These are phyloP conservation scores for Hyaloscypha hepaticicola DNA, from an alignment of 495 filamentous ascomycete genomes.

Conservation along the genomic window DNA sequence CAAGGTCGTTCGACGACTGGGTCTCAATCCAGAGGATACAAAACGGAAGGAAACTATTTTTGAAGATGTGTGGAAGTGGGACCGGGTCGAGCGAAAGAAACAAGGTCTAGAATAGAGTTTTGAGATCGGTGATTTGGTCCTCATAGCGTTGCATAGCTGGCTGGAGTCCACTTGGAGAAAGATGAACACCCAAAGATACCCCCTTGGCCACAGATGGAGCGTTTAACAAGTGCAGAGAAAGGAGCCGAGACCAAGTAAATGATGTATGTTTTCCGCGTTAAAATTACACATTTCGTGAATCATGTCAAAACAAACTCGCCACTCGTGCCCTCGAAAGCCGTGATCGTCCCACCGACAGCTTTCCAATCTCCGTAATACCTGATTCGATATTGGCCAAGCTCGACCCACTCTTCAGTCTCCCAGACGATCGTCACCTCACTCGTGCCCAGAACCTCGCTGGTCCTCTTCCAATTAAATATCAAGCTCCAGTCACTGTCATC, in stretches of 20 bases:
- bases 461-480: constrained; percentile 78
- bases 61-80: constrained; percentile 66
- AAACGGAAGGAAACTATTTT: constrained; percentile 65
- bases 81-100: constrained; percentile 25
- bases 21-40: constrained; percentile 64
- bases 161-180: background rate
- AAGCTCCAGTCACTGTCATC: constrained; percentile 79
- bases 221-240: background rate
- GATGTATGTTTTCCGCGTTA: background rate
- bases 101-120: constrained; percentile 2
- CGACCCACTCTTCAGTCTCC: constrained; percentile 64
- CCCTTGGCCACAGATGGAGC: background rate
- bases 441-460: constrained; percentile 65
- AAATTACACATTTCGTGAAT: constrained; percentile 1
- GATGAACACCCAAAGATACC: background rate
- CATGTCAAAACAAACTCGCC: constrained; percentile 54
- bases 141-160: background rate
- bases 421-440: constrained; percentile 80
- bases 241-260: background rate
- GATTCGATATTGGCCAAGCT: constrained; percentile 71
- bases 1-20: constrained; percentile 76
- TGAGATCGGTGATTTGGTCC: background rate
- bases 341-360: constrained; percentile 61
- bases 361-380: constrained; percentile 87
- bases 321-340: constrained; percentile 74